These are phyloP conservation scores for Alternaria brassicae DNA, from an alignment of 2,329 filamentous ascomycete species.

Conservation along the genomic window DNA sequence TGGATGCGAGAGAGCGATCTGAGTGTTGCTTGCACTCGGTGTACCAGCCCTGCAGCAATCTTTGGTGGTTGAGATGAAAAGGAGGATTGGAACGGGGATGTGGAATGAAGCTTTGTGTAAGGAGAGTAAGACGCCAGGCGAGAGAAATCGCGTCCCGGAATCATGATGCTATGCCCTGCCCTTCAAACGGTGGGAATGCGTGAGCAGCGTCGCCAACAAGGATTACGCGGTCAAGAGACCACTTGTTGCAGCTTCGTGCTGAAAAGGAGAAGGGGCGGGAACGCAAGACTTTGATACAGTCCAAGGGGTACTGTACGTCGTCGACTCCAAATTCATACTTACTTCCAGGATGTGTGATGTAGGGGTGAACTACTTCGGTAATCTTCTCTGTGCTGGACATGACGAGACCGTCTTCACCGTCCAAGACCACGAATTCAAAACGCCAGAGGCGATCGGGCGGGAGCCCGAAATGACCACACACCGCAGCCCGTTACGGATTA, in stretches of 20 bases:
- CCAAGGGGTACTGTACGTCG: neutral
- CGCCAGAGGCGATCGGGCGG: neutral
- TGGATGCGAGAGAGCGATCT: neutral
- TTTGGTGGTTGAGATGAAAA: neutral
- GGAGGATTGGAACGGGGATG: neutral
- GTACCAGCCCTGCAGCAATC: neutral
- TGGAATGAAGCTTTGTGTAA: neutral
- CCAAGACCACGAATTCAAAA: neutral
- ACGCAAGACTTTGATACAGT: conserved; percentile 5
- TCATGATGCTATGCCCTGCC: conserved; percentile 16
- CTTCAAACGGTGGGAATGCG: conserved; percentile 20
- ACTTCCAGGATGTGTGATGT: neutral
- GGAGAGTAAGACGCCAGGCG: neutral
- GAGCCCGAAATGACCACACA: neutral
- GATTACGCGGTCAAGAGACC: neutral
- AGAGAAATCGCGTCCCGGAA: conserved; percentile 12
- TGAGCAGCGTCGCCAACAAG: conserved; percentile 18
- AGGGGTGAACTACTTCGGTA: neutral
- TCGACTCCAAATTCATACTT: neutral
- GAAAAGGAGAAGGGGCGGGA: conserved; percentile 1
- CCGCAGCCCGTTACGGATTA: neutral
- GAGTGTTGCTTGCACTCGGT: neutral
- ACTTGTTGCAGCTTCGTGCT: conserved; percentile 3
- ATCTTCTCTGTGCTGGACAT: neutral
- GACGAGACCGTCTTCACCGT: neutral